phyloP scores from a whole-genome alignment of 306 rosid species.

The Prosopis cineraria region DNA sequence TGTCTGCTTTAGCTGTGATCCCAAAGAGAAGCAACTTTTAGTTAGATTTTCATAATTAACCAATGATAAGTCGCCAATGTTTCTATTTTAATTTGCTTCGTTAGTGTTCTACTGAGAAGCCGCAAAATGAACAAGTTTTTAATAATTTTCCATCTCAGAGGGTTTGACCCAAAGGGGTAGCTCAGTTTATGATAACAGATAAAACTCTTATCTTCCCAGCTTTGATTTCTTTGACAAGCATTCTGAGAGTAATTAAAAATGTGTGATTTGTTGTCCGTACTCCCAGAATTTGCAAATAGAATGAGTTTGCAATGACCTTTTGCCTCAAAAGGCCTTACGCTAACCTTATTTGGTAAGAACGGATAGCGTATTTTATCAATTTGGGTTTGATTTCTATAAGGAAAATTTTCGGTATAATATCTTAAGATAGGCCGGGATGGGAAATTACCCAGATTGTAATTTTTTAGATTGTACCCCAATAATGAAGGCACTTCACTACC shows the following conservation, averaged over 20 bases:
- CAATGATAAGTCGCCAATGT: neutral
- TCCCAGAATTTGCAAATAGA: too few relatives aligned
- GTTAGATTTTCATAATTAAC: conserved; percentile 5
- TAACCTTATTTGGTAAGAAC: neutral
- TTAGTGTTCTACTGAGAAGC: neutral
- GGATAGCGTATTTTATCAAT: neutral
- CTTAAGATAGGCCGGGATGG: neutral
- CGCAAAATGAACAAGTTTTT: neutral
- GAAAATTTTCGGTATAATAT: neutral
- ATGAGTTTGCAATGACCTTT: too few relatives aligned
- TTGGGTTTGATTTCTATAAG: neutral
- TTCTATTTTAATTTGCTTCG: neutral
- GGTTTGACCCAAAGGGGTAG: neutral
- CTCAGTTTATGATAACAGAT: neutral
- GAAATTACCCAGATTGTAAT: neutral
- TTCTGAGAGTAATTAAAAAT: neutral
- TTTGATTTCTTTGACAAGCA: neutral
- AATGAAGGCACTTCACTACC: neutral
- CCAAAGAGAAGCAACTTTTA: conserved; percentile 8
- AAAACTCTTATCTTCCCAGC: neutral
- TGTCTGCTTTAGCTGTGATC: conserved; percentile 7
- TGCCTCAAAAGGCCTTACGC: too few relatives aligned
- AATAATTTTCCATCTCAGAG: conserved; percentile 17
- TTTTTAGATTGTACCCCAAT: neutral
- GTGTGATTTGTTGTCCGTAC: neutral